A percentile compares a stretch with the other conserved stretches of the same genome.
Conservation (phyloP, 495 filamentous ascomycete genomes). For the Tuber umbilicatum region DNA sequence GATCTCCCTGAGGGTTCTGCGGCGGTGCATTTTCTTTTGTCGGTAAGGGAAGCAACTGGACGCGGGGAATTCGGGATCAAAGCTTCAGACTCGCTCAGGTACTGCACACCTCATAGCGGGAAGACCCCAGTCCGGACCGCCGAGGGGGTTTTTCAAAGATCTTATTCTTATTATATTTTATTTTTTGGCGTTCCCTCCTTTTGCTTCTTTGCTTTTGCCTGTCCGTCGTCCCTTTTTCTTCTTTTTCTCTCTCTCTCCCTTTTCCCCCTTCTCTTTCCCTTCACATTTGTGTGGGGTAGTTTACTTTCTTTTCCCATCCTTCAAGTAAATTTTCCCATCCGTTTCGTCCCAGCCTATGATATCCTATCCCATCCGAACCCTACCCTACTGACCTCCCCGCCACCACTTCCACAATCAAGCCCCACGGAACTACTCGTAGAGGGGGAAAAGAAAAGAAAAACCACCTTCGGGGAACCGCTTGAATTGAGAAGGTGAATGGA, state of each 20-base stretch:
- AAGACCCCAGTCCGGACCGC: neutral
- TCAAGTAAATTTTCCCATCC: constrained; percentile 1
- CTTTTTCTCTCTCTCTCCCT: neutral
- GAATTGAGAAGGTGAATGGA: neutral
- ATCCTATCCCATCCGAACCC: neutral
- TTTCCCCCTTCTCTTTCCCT: neutral
- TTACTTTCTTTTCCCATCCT: neutral
- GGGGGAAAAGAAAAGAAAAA: neutral
- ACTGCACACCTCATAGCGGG: neutral
- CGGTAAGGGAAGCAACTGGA: neutral
- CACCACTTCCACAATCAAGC: neutral
- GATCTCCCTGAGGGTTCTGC: neutral
- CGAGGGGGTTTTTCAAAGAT: neutral
- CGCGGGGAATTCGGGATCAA: neutral
- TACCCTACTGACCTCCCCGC: neutral
- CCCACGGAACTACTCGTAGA: neutral
- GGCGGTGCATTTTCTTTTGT: neutral
- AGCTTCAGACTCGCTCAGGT: neutral
- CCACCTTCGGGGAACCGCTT: neutral
- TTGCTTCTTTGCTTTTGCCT: neutral
- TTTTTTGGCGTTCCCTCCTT: neutral
- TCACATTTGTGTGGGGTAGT: neutral
- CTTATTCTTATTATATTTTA: neutral
- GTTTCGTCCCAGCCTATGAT: neutral
- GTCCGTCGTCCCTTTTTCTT: neutral